These are phyloP conservation scores for Parathielavia hyrcaniae DNA, from an alignment of 495 filamentous ascomycete genomes.

Conservation along the genomic window DNA sequence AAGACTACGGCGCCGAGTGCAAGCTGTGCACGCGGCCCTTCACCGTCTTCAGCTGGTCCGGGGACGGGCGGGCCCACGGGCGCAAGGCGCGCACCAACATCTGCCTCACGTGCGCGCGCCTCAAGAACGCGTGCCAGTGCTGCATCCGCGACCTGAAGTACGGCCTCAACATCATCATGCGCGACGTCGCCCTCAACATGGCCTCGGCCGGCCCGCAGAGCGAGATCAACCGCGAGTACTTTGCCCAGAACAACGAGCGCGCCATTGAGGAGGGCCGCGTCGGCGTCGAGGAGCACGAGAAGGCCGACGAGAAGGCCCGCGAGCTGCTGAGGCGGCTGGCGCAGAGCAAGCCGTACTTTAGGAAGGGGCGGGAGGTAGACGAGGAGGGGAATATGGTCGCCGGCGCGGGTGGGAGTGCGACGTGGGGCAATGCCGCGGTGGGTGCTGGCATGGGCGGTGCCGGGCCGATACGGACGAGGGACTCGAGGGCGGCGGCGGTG, in stretches of 20 bases:
- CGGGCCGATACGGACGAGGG: slow-evolving; percentile 65
- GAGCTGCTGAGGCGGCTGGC: slow-evolving; percentile 81
- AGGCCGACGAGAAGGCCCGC: slow-evolving; percentile 90
- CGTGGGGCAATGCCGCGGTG: slow-evolving; percentile 42
- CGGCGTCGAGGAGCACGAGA: slow-evolving; percentile 81
- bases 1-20: slow-evolving; percentile 79
- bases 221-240: slow-evolving; percentile 92
- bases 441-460: slow-evolving; percentile 45
- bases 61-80: slow-evolving; percentile 70
- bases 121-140: slow-evolving; percentile 97
- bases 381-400: slow-evolving; percentile 44
- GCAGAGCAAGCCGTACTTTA: slow-evolving; percentile 89
- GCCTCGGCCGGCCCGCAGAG: slow-evolving; percentile 86
- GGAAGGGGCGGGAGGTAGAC: slow-evolving; percentile 64
- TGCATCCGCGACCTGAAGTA: slow-evolving; percentile 98
- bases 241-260: slow-evolving; percentile 92
- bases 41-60: slow-evolving; percentile 89
- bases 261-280: slow-evolving; percentile 83
- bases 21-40: slow-evolving; percentile 91
- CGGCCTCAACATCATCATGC: slow-evolving; percentile 84
- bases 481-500: slow-evolving; percentile 47
- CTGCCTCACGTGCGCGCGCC: slow-evolving; percentile 87
- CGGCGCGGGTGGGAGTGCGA: slow-evolving; percentile 2
- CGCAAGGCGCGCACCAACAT: slow-evolving; percentile 84
- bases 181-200: slow-evolving; percentile 97